Conservation (phyloP, 2,329 filamentous ascomycete genomes). For the Diaporthe batatas region DNA sequence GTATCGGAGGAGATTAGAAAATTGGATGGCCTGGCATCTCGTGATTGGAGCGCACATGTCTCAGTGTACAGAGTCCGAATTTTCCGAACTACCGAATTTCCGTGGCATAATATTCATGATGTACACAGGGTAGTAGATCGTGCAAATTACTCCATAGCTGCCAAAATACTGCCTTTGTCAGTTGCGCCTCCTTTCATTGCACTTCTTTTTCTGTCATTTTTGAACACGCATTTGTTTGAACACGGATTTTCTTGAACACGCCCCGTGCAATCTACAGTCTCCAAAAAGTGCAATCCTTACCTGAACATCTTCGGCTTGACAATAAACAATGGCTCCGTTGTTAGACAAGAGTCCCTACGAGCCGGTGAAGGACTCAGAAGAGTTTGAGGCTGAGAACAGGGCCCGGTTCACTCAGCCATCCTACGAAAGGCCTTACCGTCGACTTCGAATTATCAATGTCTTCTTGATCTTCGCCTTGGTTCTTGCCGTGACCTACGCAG, state of each 20-base stretch:
- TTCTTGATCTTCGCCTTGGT: neutral
- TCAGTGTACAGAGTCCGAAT: neutral
- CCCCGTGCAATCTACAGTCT: neutral
- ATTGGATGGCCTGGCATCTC: neutral
- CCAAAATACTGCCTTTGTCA: neutral
- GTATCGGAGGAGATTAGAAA: neutral
- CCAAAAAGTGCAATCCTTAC: neutral
- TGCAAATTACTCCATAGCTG: neutral
- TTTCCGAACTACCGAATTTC: conserved; percentile 1
- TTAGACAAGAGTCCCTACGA: neutral
- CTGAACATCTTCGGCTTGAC: no score
- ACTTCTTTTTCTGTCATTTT: neutral
- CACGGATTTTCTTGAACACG: neutral
- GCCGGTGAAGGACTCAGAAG: neutral
- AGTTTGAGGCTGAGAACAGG: neutral
- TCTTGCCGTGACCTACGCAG: neutral
- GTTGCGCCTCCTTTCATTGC: neutral
- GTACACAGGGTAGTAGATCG: neutral
- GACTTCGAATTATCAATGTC: neutral
- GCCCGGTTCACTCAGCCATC: neutral
- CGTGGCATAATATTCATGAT: neutral
- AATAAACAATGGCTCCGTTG: neutral
- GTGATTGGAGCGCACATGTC: neutral
- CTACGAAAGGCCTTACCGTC: neutral
- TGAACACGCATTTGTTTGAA: neutral